phyloP scores from a whole-genome alignment of 2,329 filamentous ascomycete genomes.

The Colletotrichum lindemuthianum region DNA sequence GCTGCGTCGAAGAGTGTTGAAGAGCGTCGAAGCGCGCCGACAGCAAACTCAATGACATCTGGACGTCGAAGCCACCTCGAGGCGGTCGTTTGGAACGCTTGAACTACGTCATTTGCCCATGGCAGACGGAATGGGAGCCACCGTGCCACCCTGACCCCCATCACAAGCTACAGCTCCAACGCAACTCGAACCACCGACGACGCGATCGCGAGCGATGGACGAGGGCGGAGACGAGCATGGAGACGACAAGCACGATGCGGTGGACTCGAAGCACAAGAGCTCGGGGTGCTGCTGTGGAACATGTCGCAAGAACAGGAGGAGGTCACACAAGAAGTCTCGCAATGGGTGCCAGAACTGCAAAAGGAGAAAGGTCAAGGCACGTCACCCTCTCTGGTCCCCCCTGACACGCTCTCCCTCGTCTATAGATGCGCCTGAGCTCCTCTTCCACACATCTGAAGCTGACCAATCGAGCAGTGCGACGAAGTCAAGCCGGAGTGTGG shows the following conservation, averaged over 20 bases:
- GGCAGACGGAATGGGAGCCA: conserved; percentile 6
- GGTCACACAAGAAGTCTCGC: conserved; percentile 35
- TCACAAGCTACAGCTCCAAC: conserved; percentile 6
- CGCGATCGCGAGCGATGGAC: conserved; percentile 20
- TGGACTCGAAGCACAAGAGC: background rate
- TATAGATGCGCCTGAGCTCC: background rate
- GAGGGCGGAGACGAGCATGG: background rate
- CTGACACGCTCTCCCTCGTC: background rate
- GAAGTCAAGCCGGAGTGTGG: conserved; percentile 37
- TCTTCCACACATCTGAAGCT: background rate
- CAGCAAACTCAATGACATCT: conserved; percentile 2
- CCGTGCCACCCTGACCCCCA: background rate
- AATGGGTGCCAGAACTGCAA: conserved; percentile 38
- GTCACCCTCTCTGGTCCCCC: background rate
- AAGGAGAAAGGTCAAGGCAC: conserved; percentile 36
- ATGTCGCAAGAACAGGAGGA: conserved; percentile 30
- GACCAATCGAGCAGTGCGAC: conserved; percentile 31
- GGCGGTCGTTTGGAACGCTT: background rate
- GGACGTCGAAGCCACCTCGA: background rate
- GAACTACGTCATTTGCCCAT: conserved; percentile 3
- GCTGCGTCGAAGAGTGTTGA: background rate
- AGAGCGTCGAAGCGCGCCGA: background rate
- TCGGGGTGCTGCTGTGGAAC: conserved; percentile 22
- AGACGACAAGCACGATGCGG: background rate
- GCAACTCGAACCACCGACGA: background rate